Evolutionary conservation across 352 stramenopile species (phyloP), one percentile per base, ranked within the genome.

Genomic region (Halophytophthora polymorphica): DNA sequence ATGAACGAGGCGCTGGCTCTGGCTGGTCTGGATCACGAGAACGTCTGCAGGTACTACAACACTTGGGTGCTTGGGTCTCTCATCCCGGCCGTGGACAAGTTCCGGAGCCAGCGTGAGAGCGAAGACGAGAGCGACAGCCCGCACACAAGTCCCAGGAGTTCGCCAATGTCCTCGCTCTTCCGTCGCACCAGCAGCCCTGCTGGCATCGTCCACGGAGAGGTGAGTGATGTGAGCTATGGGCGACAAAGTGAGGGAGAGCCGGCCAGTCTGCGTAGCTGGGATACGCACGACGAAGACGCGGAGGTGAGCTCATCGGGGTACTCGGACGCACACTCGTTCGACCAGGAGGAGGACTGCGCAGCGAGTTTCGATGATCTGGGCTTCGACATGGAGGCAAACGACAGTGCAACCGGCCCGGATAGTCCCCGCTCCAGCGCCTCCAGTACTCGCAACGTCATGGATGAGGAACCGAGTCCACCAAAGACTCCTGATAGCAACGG

Each of bases 11-110:
- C 96, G 3, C 83, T 93, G 1, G 93, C 91, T 6, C 83, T 98
- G 53, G 90, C 90, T 10, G 63, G 87, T 5, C 85, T 98, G 18
- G 89, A 92, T 39, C 92, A 98, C 45, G 93, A 97, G 54, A 97
- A 98, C 56, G 95, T 98, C 37, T 96, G 96, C 23, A 72, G 94
- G 6, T 98, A 98, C 66, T 93, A 79, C 66, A 84, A 88, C 50
- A 88, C 82, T 21, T 93, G 82, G 82, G 78, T 93, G 33, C 68
- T 77, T 12, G 78, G 74, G 15, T 88, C 69, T 10, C 58, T 92
- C 15, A 77, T 91, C 14, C 71, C 81, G 2, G 65, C 82, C 47
- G 77, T 83, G 14, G 56, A 52, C 36, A 61, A 68, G 22, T 54
- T 54, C 0, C 54, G 60, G 44, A 45, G 59, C 0, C 43, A 64